Base-by-base conservation (phyloP, 164 flowering plant species). In the Kingdonia uniflora region DNA sequence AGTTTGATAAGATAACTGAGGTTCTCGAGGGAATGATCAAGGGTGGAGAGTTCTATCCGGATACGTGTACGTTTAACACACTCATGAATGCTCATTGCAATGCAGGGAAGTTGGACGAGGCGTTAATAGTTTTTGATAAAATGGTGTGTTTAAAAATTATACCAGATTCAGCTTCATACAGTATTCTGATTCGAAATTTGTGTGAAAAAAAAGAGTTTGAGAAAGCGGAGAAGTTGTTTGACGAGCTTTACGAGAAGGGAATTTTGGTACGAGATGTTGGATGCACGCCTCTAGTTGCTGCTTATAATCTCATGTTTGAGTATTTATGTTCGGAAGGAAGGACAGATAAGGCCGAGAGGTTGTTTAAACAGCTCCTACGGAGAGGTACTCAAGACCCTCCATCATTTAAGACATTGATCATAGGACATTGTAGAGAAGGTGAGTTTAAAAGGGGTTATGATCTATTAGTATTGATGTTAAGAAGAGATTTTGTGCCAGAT, bases 361-460 rank as follows among this genome's bases (percentile, higher is more conserved):
- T 77, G 41, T 80, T 88, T 47, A 66, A 84, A 58, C 87, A 80
- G 75, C 65, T 88, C 21, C 59, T 83, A 70, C 80, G 57, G 69
- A 77, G 85, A 59, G 97, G 97, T 14, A 72, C 63, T 7, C 92
- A 75, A 52, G 95, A 88, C 63, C 83, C 88, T 42, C 21, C 63
- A n/a, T 56, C 89, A 16, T 88, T 56, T 57, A 71, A 71, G 60
- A 76, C 70, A 14, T 61, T 88, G 71, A 88, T 88, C 51, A 58
- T 73, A 72, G 97, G 92, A n/a, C 84, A 79, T 42, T 83, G 95
- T 53, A 78, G 51, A 50, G 97, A 88, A 68, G 85, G 89, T 26
- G 51, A 57, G 42, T 54, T 62, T 11, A 20, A 40, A 43, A 57
- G 45, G 22, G 69, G 64, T 29, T 65, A 42, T 24, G 42, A 58